Base-by-base conservation (phyloP, 176 grass and related monocot genomes). In the Melocanna baccifera region DNA sequence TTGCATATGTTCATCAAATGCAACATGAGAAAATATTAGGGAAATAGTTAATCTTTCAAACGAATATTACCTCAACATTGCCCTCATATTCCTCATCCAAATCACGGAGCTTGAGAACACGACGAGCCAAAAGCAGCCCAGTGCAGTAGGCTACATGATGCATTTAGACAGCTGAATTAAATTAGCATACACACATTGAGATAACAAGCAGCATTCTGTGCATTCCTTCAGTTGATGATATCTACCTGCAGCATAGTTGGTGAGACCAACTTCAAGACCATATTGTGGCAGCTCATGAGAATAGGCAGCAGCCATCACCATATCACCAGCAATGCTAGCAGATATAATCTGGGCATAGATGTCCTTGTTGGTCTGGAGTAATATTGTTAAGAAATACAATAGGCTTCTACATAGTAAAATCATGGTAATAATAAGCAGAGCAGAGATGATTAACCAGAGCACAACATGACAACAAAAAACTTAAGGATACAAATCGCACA, bases 221-320 rank as follows among this genome's bases (percentile, higher is more conserved):
- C 2, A 40, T 70, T 28, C 1, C 2, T 41, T 9, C 2, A 39
- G 7, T 3, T 1, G 0, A 26, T 20, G 25, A 69, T 53, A 29
- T 11, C 13, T 89, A 96, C 94, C 91, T 81, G 94, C 91, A 65
- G 91, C 89, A 73, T 96, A 96, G 85, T 96, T 96, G 78, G 94
- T 91, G 57, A 96, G 89, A 61, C 94, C 94, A 47, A 79, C 89
- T 90, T 96, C 86, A 72, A 96, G 94, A 40, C 94, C 94, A 77
- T 87, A 96, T 20, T 1, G 86, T 29, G 91, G 94, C 5, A 96
- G 75, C 53, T 96, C 94, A 86, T 96, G 94, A 10, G 94, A 91
- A 65, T 96, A 96, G 22, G 94, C 94, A 73, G 91, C 73, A 82
- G 91, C 91, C 69, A 96, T 88, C 25, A 96, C 83, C 40, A 92